Conservation (phyloP, 1,284 basidiomycete species). For the Heterobasidion occidentale region DNA sequence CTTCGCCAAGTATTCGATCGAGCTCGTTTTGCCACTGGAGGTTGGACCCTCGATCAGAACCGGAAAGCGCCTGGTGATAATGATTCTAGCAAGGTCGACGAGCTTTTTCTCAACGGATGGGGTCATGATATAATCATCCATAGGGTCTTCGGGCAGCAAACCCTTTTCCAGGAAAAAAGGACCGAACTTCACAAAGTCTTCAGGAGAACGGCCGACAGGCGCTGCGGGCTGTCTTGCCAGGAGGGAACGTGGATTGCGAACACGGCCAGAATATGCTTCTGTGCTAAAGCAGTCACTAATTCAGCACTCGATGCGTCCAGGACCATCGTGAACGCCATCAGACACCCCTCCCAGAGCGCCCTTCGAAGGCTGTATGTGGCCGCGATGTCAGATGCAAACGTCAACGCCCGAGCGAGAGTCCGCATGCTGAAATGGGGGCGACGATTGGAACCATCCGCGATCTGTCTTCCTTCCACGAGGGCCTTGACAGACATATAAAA, state of each 20-base stretch:
- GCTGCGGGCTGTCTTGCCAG: conserved; percentile 60
- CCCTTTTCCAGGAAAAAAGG: conserved; percentile 89
- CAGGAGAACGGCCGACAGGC: conserved; percentile 39
- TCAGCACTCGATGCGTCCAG: conserved; percentile 73
- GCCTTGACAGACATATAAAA: conserved; percentile 83
- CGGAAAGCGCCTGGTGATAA: conserved; percentile 85
- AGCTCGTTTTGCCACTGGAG: conserved; percentile 95
- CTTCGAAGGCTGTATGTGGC: conserved; percentile 76
- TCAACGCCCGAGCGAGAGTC: conserved; percentile 87
- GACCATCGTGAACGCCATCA: conserved; percentile 98
- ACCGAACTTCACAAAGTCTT: conserved; percentile 78
- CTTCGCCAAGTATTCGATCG: conserved; percentile 92
- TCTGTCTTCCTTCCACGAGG: conserved; percentile 72
- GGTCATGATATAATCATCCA: conserved; percentile 88
- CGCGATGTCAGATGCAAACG: conserved; percentile 83
- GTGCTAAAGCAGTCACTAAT: conserved; percentile 63
- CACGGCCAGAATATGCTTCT: conserved; percentile 75
- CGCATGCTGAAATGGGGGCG: conserved; percentile 98
- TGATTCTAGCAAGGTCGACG: conserved; percentile 86
- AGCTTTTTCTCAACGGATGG: conserved; percentile 96
- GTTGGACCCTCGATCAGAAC: conserved; percentile 98
- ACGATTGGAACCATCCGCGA: conserved; percentile 93
- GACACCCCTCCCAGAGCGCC: conserved; percentile 90
- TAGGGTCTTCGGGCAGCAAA: conserved; percentile 51
- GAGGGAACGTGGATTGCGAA: conserved; percentile 77